These are phyloP conservation scores for Fusarium illudens DNA, from an alignment of 2,329 filamentous ascomycete species.

Conservation along the genomic window DNA sequence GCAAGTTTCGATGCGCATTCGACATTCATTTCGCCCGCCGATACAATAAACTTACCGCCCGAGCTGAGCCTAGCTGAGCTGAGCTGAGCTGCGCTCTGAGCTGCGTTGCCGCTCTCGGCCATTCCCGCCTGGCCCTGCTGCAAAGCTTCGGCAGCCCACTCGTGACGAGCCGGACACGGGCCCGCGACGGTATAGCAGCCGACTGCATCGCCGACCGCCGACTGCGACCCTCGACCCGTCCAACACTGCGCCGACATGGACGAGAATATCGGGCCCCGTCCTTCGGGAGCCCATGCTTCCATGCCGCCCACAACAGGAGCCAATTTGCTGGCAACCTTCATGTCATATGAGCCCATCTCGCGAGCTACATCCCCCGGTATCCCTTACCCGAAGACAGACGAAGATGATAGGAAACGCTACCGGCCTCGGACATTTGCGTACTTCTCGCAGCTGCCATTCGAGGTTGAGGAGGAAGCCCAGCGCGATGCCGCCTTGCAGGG, in stretches of 20 bases:
- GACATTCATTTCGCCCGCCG: conserved; percentile 20
- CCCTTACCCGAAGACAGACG: conserved; percentile 59
- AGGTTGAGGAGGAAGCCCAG: conserved; percentile 80
- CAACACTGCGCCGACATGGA: conserved; percentile 45
- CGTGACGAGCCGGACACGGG: conserved; percentile 5
- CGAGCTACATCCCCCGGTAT: conserved; percentile 85
- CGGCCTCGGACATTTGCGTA: conserved; percentile 94
- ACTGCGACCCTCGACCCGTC: background rate
- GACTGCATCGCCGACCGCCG: conserved; percentile 3
- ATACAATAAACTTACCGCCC: conserved; percentile 29
- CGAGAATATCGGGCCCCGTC: conserved; percentile 49
- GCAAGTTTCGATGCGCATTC: conserved; percentile 30
- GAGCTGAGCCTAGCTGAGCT: conserved; percentile 33
- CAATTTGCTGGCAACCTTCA: conserved; percentile 50
- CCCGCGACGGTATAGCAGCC: conserved; percentile 22
- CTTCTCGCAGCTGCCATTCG: conserved; percentile 87
- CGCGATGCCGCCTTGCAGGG: conserved; percentile 82
- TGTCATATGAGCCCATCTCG: conserved; percentile 74
- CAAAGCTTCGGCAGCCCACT: conserved; percentile 22
- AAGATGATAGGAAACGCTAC: conserved; percentile 70
- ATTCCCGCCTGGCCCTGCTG: conserved; percentile 23
- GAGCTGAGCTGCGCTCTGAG: conserved; percentile 25
- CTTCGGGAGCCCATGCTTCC: conserved; percentile 43
- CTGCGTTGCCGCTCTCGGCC: conserved; percentile 32
- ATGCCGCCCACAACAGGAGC: conserved; percentile 46